phyloP scores from a whole-genome alignment of 768 basidiomycete species.

The Sutorius australiensis region DNA sequence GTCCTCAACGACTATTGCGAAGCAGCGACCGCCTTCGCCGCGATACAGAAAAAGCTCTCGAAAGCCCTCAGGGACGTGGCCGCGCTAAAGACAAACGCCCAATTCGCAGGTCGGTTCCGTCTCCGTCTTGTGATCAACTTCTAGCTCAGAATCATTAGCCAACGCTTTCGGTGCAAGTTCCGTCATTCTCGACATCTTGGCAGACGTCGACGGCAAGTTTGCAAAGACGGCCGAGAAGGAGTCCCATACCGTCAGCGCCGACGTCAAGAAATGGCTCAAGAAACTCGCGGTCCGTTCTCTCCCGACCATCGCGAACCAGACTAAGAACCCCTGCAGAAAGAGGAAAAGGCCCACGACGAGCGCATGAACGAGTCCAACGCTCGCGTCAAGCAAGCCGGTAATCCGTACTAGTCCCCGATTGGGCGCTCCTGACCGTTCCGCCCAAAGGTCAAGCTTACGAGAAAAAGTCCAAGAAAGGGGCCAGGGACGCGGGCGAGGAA shows the following conservation, averaged over 20 bases:
- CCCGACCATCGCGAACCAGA: neutral
- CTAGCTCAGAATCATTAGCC: constrained; percentile 35
- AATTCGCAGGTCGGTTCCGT: constrained; percentile 54
- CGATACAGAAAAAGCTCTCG: constrained; percentile 70
- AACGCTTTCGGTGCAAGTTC: constrained; percentile 67
- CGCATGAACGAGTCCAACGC: constrained; percentile 61
- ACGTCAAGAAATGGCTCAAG: constrained; percentile 86
- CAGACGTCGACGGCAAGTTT: constrained; percentile 72
- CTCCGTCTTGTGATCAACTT: neutral
- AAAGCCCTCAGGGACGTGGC: constrained; percentile 69
- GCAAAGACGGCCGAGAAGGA: constrained; percentile 73
- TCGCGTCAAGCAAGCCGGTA: constrained; percentile 76
- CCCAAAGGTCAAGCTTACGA: constrained; percentile 64
- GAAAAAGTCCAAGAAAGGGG: constrained; percentile 75
- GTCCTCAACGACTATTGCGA: constrained; percentile 75
- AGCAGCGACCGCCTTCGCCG: constrained; percentile 55
- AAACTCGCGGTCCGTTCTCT: constrained; percentile 59
- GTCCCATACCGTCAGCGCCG: constrained; percentile 56
- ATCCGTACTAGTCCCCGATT: neutral
- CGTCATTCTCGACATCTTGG: constrained; percentile 62
- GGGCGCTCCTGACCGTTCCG: constrained; percentile 3
- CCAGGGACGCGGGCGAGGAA: constrained; percentile 64
- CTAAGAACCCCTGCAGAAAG: constrained; percentile 51
- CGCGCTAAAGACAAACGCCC: constrained; percentile 51
- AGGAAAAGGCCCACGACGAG: constrained; percentile 76